Percentiles rank a stretch among this genome's conserved stretches.
Conservation (phyloP, 805 yeast genomes). For the Grigorovia yakushimaensis region DNA sequence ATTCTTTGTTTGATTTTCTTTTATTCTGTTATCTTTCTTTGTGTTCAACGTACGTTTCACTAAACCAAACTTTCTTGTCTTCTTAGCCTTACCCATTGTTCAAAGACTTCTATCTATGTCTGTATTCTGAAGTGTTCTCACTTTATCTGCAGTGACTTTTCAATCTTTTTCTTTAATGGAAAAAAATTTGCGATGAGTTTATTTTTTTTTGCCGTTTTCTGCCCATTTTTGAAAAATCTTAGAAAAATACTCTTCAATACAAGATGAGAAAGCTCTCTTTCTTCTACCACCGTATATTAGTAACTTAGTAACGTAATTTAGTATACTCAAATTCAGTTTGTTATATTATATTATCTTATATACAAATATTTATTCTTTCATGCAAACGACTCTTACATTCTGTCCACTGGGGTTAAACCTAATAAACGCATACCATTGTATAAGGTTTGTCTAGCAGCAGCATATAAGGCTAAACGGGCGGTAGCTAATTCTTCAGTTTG, state of each 20-base stretch:
- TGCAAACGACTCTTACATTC: slow-evolving; percentile 71
- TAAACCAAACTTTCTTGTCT: slow-evolving; percentile 92
- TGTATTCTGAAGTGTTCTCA: not conserved
- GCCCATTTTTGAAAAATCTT: no score
- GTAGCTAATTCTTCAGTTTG: slow-evolving; percentile 76
- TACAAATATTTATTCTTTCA: not conserved
- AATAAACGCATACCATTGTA: slow-evolving; percentile 80
- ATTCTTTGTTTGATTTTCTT: slow-evolving; percentile 32
- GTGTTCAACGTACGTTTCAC: slow-evolving; percentile 71
- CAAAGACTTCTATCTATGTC: not conserved
- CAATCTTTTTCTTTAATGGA: not conserved
- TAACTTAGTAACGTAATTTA: no score
- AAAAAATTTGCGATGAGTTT: not conserved
- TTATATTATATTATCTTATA: not conserved
- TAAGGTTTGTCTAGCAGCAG: slow-evolving; percentile 80
- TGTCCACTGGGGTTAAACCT: slow-evolving; percentile 92
- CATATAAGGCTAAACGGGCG: slow-evolving; percentile 86
- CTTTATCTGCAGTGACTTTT: not conserved
- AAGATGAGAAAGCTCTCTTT: not conserved
- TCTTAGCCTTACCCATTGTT: slow-evolving; percentile 92
- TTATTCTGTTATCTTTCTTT: slow-evolving; percentile 56
- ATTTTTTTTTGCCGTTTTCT: not conserved
- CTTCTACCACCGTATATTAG: not conserved
- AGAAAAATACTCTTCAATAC: no score
- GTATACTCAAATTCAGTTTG: not conserved